Evolutionary conservation across 2,329 filamentous ascomycete species (phyloP).

Genomic region (Elsinoe ampelina): DNA sequence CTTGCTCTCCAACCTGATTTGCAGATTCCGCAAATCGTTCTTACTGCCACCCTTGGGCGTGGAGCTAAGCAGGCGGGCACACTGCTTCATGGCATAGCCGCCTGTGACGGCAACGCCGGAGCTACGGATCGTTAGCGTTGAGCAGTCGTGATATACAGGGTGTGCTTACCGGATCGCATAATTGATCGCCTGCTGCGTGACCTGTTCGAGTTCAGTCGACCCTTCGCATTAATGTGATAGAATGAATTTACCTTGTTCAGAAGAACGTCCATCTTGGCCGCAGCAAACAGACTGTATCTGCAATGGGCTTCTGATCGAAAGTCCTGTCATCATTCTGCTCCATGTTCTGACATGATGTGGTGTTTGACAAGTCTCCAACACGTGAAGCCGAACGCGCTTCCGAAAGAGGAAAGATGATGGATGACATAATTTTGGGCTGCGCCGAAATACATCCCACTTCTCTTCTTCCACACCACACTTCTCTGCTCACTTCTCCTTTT

Average conservation of each 20-base stretch:
- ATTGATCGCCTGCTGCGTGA: slow-evolving; percentile 74
- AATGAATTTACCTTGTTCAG: slow-evolving; percentile 45
- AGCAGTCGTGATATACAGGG: background rate
- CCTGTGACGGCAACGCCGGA: slow-evolving; percentile 81
- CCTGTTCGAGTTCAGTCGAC: slow-evolving; percentile 30
- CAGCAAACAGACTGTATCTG: background rate
- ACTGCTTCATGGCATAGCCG: slow-evolving; percentile 74
- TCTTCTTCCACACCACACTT: background rate
- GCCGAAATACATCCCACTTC: slow-evolving; percentile 1
- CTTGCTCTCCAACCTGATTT: slow-evolving; percentile 69
- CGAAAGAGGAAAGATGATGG: slow-evolving; percentile 6
- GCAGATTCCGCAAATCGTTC: slow-evolving; percentile 62
- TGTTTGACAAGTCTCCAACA: background rate
- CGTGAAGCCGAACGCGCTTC: slow-evolving; percentile 4
- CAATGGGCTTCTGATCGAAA: background rate
- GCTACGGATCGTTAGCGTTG: slow-evolving; percentile 23
- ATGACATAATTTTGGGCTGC: slow-evolving; percentile 11
- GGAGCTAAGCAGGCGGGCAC: slow-evolving; percentile 56
- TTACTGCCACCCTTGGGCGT: slow-evolving; percentile 63
- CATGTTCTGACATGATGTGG: background rate
- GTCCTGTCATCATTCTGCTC: background rate
- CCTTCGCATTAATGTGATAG: background rate
- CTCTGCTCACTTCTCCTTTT: background rate
- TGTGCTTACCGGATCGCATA: slow-evolving; percentile 62
- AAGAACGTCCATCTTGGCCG: slow-evolving; percentile 57